phyloP scores from a whole-genome alignment of 2,329 filamentous ascomycete species.

The Neoarthrinium moseri region DNA sequence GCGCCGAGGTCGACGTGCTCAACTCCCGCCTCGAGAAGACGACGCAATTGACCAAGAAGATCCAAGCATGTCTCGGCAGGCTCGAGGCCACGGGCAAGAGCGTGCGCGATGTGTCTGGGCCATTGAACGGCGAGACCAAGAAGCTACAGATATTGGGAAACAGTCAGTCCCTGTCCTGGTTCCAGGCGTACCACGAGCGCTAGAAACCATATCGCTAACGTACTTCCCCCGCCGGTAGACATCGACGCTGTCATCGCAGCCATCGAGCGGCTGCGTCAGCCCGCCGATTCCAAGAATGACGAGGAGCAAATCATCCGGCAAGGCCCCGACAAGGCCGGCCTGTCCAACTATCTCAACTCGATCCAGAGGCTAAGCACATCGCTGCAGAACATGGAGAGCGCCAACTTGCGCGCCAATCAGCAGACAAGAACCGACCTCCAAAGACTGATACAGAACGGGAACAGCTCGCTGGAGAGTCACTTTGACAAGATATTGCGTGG shows the following conservation, averaged over 20 bases:
- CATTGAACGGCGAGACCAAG: conserved; percentile 89
- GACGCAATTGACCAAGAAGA: conserved; percentile 90
- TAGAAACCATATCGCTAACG: conserved; percentile 20
- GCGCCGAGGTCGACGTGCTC: conserved; percentile 68
- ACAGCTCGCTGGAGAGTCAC: conserved; percentile 77
- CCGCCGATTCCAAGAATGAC: conserved; percentile 86
- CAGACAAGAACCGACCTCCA: conserved; percentile 80
- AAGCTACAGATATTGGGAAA: conserved; percentile 82
- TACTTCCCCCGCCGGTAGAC: conserved; percentile 46
- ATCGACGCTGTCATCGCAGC: conserved; percentile 83
- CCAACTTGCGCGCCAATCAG: conserved; percentile 91
- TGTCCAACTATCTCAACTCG: conserved; percentile 83
- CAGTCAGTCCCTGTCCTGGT: conserved; percentile 59
- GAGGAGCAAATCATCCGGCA: conserved; percentile 90
- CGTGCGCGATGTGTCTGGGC: conserved; percentile 87
- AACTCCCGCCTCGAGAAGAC: conserved; percentile 85
- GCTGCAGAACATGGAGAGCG: conserved; percentile 78
- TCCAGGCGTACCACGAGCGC: no score
- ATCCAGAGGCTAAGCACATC: conserved; percentile 86
- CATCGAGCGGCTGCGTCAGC: conserved; percentile 84
- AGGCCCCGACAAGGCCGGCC: conserved; percentile 79
- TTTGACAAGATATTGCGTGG: conserved; percentile 74
- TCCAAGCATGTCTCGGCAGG: conserved; percentile 80
- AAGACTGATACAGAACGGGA: conserved; percentile 74
- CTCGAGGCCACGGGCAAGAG: conserved; percentile 87